Evolutionary conservation across 352 stramenopile genomes (phyloP).

Genomic region (Phytophthora chlamydospora): DNA sequence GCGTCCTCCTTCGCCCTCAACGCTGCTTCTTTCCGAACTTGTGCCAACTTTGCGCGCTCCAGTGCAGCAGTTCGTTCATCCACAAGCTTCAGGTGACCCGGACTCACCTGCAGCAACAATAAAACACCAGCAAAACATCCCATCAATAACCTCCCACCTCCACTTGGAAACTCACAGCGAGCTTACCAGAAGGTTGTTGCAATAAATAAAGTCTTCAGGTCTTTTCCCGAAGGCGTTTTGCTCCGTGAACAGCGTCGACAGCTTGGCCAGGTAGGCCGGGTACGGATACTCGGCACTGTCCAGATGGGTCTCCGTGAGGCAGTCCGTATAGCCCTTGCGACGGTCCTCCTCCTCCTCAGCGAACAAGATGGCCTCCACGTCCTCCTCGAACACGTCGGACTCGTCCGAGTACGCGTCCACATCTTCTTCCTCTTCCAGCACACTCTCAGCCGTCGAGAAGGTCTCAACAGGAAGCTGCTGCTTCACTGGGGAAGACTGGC

Average conservation of each 20-base stretch:
- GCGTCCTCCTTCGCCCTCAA: constrained; percentile 41
- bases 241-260: constrained; percentile 61
- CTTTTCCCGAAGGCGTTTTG: constrained; percentile 66
- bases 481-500: constrained; percentile 16
- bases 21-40: constrained; percentile 38
- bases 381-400: constrained; percentile 82
- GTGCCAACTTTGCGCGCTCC: constrained; percentile 45
- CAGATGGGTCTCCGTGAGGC: constrained; percentile 57
- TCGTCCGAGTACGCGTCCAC: constrained; percentile 56
- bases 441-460: constrained; percentile 44
- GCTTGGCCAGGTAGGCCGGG: constrained; percentile 61
- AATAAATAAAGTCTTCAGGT: constrained; percentile 76
- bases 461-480: constrained; percentile 6
- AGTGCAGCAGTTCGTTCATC: constrained; percentile 50
- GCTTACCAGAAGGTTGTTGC: constrained; percentile 75
- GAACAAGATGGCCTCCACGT: constrained; percentile 68
- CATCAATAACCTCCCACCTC: constrained; percentile 1
- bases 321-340: constrained; percentile 51
- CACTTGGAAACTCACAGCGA: constrained; percentile 9
- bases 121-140: not conserved
- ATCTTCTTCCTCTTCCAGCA: constrained; percentile 51
- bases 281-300: constrained; percentile 55
- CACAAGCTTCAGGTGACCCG: constrained; percentile 43
- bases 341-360: constrained; percentile 55
- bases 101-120: constrained; percentile 43